These are phyloP conservation scores for Solanum clarkiae DNA, from an alignment of 257 asterid species.

Conservation along the genomic window DNA sequence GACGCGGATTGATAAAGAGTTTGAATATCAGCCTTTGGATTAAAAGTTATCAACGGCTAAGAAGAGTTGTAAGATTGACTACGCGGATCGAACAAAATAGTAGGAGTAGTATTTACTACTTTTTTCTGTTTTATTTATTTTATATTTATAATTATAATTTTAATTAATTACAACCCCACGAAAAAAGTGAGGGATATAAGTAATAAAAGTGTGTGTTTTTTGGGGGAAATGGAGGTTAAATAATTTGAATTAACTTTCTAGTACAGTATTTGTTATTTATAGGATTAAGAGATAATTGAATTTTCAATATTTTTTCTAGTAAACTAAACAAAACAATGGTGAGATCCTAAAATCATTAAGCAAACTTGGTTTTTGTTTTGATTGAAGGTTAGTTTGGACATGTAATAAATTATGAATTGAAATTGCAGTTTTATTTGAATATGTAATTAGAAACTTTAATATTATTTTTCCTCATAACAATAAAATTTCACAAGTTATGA, in stretches of 20 bases:
- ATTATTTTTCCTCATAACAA: too few species aligned
- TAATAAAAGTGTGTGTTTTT: not conserved
- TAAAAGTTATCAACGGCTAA: conserved; percentile 18
- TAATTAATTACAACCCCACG: not conserved
- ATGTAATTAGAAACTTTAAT: too few species aligned
- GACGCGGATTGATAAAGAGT: conserved; percentile 21
- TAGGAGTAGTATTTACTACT: not conserved
- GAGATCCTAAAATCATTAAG: too few species aligned
- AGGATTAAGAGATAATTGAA: too few species aligned
- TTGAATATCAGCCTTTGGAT: conserved; percentile 24
- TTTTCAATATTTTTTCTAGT: not conserved
- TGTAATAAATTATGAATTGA: too few species aligned
- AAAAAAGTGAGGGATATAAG: not conserved
- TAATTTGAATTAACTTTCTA: not conserved
- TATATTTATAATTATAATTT: too few species aligned
- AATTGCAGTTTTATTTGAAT: too few species aligned
- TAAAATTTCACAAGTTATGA: too few species aligned
- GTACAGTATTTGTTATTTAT: too few species aligned
- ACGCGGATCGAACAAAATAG: not conserved
- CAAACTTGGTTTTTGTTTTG: not conserved
- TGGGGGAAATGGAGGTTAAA: not conserved
- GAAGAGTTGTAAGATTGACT: not conserved
- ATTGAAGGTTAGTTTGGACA: too few species aligned
- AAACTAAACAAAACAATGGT: not conserved
- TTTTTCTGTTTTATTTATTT: not conserved